A percentile compares a stretch with the other conserved stretches of the same genome.
These are phyloP conservation scores for Kwoniella europaea DNA, from an alignment of 768 basidiomycete genomes.

Conservation along the genomic window DNA sequence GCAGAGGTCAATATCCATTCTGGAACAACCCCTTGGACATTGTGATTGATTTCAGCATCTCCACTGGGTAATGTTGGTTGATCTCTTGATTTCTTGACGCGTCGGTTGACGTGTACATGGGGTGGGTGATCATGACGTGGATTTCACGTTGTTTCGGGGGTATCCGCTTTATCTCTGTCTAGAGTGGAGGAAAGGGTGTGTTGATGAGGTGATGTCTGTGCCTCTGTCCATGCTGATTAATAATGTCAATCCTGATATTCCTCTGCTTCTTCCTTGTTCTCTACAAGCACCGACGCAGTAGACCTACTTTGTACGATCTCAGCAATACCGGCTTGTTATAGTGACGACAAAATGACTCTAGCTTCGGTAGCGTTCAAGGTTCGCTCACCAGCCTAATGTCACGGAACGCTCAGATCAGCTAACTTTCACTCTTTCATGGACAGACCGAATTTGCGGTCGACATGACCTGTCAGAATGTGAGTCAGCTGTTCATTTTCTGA, in stretches of 20 bases:
- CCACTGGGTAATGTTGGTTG: conserved; percentile 5
- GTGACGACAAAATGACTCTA: conserved; percentile 33
- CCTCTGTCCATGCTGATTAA: conserved; percentile 11
- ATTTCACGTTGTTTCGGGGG: conserved; percentile 1
- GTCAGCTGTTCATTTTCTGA: conserved; percentile 14
- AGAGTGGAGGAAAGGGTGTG: neutral
- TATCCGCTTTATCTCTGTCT: neutral
- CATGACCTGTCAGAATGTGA: conserved; percentile 57
- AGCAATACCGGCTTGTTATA: neutral
- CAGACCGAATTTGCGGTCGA: conserved; percentile 59
- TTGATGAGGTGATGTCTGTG: conserved; percentile 13
- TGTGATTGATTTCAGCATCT: neutral
- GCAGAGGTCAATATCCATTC: neutral
- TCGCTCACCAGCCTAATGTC: neutral
- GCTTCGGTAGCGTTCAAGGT: conserved; percentile 46
- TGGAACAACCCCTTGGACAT: no score
- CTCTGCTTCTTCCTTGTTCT: neutral
- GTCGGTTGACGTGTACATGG: conserved; percentile 11
- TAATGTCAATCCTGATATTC: neutral
- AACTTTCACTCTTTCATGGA: neutral
- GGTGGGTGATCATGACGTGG: conserved; percentile 1
- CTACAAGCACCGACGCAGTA: no score
- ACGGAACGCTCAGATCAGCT: conserved; percentile 10
- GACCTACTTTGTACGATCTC: no score
- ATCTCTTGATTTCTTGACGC: neutral